Conservation (phyloP, 129 eudicot genomes). For the Gnaphalium uliginosum region DNA sequence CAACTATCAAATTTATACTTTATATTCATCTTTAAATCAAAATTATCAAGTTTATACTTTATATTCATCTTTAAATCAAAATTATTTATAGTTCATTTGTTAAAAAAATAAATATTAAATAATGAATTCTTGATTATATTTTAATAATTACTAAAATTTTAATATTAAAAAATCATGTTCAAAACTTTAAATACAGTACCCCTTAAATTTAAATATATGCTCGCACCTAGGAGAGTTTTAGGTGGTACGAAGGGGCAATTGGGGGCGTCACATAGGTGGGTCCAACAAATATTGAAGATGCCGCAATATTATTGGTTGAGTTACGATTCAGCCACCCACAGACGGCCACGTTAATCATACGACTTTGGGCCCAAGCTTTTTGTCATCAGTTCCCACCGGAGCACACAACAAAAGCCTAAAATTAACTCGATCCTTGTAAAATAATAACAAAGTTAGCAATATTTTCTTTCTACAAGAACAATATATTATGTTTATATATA, state of each 20-base stretch:
- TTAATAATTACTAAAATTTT: too few relatives aligned
- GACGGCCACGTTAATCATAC: conserved; percentile 43
- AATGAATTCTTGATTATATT: too few relatives aligned
- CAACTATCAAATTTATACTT: too few relatives aligned
- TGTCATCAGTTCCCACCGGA: neutral
- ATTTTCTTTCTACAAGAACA: too few relatives aligned
- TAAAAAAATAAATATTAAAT: too few relatives aligned
- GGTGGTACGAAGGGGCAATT: conserved; percentile 5
- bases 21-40: too few relatives aligned
- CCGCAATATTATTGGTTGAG: conserved; percentile 48
- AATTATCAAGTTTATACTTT: too few relatives aligned
- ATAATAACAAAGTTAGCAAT: neutral
- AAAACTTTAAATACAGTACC: neutral
- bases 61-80: too few relatives aligned
- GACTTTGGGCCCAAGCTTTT: conserved; percentile 14
- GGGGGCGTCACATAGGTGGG: conserved; percentile 21
- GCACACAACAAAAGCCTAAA: neutral
- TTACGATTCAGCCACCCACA: conserved; percentile 38
- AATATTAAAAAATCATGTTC: neutral
- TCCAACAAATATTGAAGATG: conserved; percentile 26
- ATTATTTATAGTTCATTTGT: too few relatives aligned
- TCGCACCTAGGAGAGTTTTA: neutral
- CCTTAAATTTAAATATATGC: neutral
- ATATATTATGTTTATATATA: too few relatives aligned
- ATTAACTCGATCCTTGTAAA: neutral